Percentiles rank a stretch among this genome's conserved stretches.
These are phyloP conservation scores for Scalesia atractyloides DNA, from an alignment of 129 eudicot genomes.

Conservation along the genomic window DNA sequence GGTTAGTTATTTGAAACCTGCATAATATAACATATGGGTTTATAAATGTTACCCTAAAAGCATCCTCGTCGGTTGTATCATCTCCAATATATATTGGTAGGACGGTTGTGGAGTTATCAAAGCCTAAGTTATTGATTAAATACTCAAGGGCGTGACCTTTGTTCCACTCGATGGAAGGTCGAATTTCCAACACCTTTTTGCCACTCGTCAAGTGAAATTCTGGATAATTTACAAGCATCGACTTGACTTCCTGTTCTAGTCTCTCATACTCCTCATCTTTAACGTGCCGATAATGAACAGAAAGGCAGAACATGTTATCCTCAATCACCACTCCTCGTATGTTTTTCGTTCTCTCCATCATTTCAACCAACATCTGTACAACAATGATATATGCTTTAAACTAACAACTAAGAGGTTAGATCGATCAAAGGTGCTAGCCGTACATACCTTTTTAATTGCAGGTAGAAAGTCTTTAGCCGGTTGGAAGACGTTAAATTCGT, in stretches of 20 bases:
- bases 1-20: no score
- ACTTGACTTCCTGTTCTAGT: conserved; percentile 46
- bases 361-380: conserved; percentile 64
- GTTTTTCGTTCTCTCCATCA: conserved; percentile 37
- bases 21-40: no score
- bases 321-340: conserved; percentile 61
- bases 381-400: no score
- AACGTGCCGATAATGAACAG: conserved; percentile 79
- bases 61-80: conserved; percentile 78
- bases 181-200: conserved; percentile 67
- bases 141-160: conserved; percentile 76
- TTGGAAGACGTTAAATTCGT: conserved; percentile 59
- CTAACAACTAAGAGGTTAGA: no score
- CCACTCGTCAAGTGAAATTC: conserved; percentile 62
- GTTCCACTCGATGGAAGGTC: conserved; percentile 88
- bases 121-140: conserved; percentile 61
- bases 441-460: conserved; percentile 50
- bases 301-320: conserved; percentile 78
- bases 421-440: no score
- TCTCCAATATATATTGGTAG: conserved; percentile 65
- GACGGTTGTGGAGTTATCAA: conserved; percentile 30
- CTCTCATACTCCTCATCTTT: conserved; percentile 46
- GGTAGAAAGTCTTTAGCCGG: conserved; percentile 80
- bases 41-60: no score
- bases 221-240: conserved; percentile 33